These are phyloP conservation scores for Clarireedia sp. DNA, from an alignment of 2,329 filamentous ascomycete genomes.

Conservation along the genomic window DNA sequence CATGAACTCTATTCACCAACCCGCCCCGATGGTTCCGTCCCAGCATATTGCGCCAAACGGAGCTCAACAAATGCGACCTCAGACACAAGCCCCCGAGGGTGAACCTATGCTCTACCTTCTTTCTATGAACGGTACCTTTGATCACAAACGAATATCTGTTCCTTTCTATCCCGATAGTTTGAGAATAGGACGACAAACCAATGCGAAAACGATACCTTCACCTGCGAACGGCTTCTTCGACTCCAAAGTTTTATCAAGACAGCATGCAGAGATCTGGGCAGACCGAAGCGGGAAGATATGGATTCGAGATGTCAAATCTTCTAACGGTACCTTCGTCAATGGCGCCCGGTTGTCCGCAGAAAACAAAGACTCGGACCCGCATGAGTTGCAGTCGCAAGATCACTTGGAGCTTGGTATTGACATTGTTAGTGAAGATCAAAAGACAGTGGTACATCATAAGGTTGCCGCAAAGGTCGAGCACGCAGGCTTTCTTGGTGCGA, in stretches of 20 bases:
- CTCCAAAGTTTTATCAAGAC: slow-evolving; percentile 91
- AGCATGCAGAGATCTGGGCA: slow-evolving; percentile 95
- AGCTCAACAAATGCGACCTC: slow-evolving; percentile 39
- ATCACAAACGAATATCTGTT: slow-evolving; percentile 90
- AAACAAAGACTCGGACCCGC: slow-evolving; percentile 91
- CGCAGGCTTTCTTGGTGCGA: slow-evolving; percentile 71
- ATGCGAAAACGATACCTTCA: slow-evolving; percentile 89
- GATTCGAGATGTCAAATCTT: slow-evolving; percentile 96
- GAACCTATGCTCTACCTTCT: slow-evolving; percentile 77
- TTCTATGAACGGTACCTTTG: slow-evolving; percentile 92
- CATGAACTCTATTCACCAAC: slow-evolving; percentile 52
- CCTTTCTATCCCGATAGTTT: slow-evolving; percentile 91
- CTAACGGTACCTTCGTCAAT: slow-evolving; percentile 97
- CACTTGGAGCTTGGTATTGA: slow-evolving; percentile 94
- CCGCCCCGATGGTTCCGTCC: slow-evolving; percentile 54
- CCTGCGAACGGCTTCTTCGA: slow-evolving; percentile 93
- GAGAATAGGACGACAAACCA: slow-evolving; percentile 91
- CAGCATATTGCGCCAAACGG: slow-evolving; percentile 60
- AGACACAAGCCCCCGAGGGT: slow-evolving; percentile 38
- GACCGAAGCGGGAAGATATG: slow-evolving; percentile 79
- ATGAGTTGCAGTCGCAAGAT: slow-evolving; percentile 85
- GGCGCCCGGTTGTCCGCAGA: slow-evolving; percentile 82
- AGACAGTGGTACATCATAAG: slow-evolving; percentile 97
- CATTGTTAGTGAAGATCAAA: slow-evolving; percentile 97
- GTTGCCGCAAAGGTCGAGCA: slow-evolving; percentile 96